These are phyloP conservation scores for Naganishia randhawae DNA, from an alignment of 768 basidiomycete species.

Conservation along the genomic window DNA sequence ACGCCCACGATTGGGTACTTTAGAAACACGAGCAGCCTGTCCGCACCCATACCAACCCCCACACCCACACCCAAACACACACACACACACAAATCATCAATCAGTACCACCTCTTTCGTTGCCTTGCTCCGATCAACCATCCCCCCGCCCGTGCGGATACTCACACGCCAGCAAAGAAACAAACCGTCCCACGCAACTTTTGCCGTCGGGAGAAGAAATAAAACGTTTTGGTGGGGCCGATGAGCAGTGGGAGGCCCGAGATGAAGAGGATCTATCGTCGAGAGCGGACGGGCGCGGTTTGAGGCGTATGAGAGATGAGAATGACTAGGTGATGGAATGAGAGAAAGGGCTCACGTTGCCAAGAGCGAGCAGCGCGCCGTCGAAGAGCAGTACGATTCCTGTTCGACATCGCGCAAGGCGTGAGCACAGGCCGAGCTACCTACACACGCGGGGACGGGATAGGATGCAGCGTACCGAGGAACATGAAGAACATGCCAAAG, in stretches of 20 bases:
- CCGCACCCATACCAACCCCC: neutral
- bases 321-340: neutral
- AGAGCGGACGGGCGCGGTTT: no score
- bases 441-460: neutral
- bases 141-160: conserved; percentile 17
- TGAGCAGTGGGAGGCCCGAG: conserved; percentile 89
- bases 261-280: conserved; percentile 76
- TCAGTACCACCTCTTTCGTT: neutral
- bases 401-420: neutral
- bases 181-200: conserved; percentile 71
- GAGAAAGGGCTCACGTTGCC: conserved; percentile 68
- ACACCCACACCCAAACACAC: neutral
- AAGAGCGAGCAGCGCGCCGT: conserved; percentile 90
- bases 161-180: conserved; percentile 50
- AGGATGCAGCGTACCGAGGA: conserved; percentile 61
- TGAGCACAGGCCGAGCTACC: neutral
- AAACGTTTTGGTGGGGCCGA: conserved; percentile 91
- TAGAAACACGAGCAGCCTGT: conserved; percentile 81
- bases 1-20: conserved; percentile 95
- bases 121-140: neutral
- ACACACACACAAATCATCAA: neutral
- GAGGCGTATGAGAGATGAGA: no score
- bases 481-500: conserved; percentile 91
- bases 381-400: conserved; percentile 85
- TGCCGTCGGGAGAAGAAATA: conserved; percentile 95